A percentile compares a stretch with the other conserved stretches of the same genome.
phyloP scores from a whole-genome alignment of 352 stramenopile genomes.

The Pythium aquatile region DNA sequence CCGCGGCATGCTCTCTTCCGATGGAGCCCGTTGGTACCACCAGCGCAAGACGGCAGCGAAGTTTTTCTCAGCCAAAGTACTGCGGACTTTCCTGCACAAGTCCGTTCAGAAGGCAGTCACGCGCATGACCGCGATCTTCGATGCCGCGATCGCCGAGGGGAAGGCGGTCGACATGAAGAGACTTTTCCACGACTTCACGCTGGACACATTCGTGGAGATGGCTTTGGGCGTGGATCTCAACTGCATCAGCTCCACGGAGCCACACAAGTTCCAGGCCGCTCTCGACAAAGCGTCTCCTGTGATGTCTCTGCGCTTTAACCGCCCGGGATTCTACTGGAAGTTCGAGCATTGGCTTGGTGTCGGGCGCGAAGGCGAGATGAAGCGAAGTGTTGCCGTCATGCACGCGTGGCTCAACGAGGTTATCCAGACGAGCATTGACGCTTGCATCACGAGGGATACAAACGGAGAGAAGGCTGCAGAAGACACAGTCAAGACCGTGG shows the following conservation, averaged over 20 bases:
- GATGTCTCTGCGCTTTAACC: constrained; percentile 40
- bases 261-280: constrained; percentile 45
- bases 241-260: constrained; percentile 30
- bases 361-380: constrained; percentile 35
- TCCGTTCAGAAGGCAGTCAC: constrained; percentile 1
- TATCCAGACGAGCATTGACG: constrained; percentile 23
- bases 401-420: constrained; percentile 40
- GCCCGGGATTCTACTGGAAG: constrained; percentile 48
- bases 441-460: constrained; percentile 3
- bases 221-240: constrained; percentile 43
- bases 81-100: constrained; percentile 22
- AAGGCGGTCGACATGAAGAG: constrained; percentile 20
- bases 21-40: constrained; percentile 28
- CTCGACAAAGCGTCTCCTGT: constrained; percentile 33
- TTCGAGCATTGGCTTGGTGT: constrained; percentile 41
- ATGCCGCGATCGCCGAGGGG: not conserved
- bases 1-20: constrained; percentile 18
- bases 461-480: not conserved
- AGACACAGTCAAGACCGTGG: constrained; percentile 9
- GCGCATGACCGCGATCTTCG: not conserved
- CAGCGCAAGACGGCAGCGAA: constrained; percentile 30
- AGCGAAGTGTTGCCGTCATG: constrained; percentile 27
- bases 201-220: constrained; percentile 55
- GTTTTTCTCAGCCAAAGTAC: constrained; percentile 29
- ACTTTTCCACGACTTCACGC: constrained; percentile 43